These are phyloP conservation scores for Acmispon strigosus DNA, from an alignment of 306 rosid genomes.

Conservation along the genomic window DNA sequence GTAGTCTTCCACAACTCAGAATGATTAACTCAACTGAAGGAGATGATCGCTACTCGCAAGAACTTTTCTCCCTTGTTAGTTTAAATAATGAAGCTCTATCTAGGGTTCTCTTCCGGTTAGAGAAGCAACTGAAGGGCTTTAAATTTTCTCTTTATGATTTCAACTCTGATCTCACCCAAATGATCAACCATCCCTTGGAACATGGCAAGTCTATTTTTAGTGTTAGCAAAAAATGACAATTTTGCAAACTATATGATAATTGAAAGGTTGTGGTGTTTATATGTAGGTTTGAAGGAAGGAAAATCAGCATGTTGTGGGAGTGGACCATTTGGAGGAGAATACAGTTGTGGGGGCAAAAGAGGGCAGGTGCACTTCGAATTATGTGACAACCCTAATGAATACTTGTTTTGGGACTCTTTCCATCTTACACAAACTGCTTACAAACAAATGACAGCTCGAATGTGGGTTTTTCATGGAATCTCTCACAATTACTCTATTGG, in stretches of 20 bases:
- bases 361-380: constrained; percentile 43
- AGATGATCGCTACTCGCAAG: no score
- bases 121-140: constrained; percentile 50
- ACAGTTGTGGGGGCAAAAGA: constrained; percentile 85
- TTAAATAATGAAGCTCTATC: constrained; percentile 54
- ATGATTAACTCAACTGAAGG: constrained; percentile 20
- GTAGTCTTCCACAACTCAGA: constrained; percentile 71
- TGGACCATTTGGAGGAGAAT: constrained; percentile 55
- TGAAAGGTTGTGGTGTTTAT: background rate
- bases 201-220: constrained; percentile 42
- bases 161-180: constrained; percentile 23
- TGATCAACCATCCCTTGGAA: constrained; percentile 54
- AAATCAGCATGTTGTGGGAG: constrained; percentile 81
- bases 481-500: constrained; percentile 20
- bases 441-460: constrained; percentile 47
- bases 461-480: constrained; percentile 55
- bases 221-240: no score
- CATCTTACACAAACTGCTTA: constrained; percentile 71
- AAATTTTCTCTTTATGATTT: constrained; percentile 63
- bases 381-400: constrained; percentile 45
- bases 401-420: constrained; percentile 76
- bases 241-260: background rate
- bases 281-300: constrained; percentile 66
- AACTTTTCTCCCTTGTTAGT: constrained; percentile 38
- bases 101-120: constrained; percentile 29